phyloP scores from a whole-genome alignment of 352 stramenopile species.

The Phytophthora syringae region DNA sequence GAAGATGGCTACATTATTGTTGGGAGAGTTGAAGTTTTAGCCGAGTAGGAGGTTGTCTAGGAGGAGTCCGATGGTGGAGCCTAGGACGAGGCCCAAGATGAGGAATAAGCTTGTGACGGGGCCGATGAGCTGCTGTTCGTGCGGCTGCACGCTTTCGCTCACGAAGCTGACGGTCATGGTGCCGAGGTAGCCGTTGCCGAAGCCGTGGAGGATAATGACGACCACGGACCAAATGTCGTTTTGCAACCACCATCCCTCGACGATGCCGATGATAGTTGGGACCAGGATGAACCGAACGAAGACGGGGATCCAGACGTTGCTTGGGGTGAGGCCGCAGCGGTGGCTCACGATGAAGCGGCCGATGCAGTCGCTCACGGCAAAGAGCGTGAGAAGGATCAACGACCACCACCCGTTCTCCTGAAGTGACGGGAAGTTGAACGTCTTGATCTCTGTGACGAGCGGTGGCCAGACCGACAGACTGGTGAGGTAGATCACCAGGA shows the following conservation, averaged over 20 bases:
- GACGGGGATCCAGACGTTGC: conserved; percentile 68
- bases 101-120: conserved; percentile 87
- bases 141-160: conserved; percentile 67
- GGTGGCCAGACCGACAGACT: conserved; percentile 75
- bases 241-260: conserved; percentile 66
- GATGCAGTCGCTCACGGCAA: conserved; percentile 68
- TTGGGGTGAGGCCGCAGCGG: conserved; percentile 56
- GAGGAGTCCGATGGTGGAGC: conserved; percentile 63
- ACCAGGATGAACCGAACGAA: conserved; percentile 60
- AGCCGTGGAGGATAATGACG: conserved; percentile 65
- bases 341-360: conserved; percentile 71
- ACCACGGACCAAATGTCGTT: conserved; percentile 72
- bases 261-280: conserved; percentile 63
- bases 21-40: conserved; percentile 12
- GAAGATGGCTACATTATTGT: background rate
- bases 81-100: conserved; percentile 79
- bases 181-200: conserved; percentile 79
- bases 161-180: conserved; percentile 81
- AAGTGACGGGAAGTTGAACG: conserved; percentile 74
- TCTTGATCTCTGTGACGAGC: conserved; percentile 80
- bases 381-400: conserved; percentile 77
- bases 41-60: conserved; percentile 61
- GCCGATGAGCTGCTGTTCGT: conserved; percentile 69
- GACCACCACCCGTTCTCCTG: conserved; percentile 78
- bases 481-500: conserved; percentile 66